phyloP scores from a whole-genome alignment of 768 basidiomycete genomes.

The Gymnopilus dilepis region DNA sequence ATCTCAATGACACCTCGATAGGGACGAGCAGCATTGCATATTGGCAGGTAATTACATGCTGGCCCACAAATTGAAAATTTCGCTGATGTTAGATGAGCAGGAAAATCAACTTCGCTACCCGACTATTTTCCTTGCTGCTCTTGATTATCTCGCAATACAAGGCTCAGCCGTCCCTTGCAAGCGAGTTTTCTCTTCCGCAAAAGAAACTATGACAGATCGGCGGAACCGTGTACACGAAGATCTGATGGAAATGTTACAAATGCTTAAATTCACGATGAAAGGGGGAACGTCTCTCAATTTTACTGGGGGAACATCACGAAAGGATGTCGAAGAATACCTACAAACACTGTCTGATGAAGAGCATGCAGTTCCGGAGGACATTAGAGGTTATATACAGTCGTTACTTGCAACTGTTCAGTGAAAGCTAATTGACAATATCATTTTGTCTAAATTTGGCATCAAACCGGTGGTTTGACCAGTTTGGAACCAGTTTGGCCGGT shows the following conservation, averaged over 20 bases:
- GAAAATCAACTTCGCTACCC: slow-evolving; percentile 18
- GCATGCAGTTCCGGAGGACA: slow-evolving; percentile 11
- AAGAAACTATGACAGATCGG: slow-evolving; percentile 18
- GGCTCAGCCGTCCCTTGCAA: slow-evolving; percentile 22
- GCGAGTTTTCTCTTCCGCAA: slow-evolving; percentile 23
- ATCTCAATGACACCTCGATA: neutral
- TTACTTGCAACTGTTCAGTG: slow-evolving; percentile 10
- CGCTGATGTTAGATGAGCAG: neutral
- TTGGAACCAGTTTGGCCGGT: neutral
- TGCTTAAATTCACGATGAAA: slow-evolving; percentile 21
- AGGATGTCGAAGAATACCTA: slow-evolving; percentile 11
- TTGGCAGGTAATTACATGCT: slow-evolving; percentile 12
- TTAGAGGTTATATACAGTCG: slow-evolving; percentile 16
- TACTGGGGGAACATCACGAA: slow-evolving; percentile 1
- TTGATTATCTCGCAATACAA: slow-evolving; percentile 19
- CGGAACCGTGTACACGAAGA: slow-evolving; percentile 3
- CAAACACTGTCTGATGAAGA: slow-evolving; percentile 4
- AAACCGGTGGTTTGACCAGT: neutral
- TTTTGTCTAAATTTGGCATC: neutral
- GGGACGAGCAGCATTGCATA: neutral
- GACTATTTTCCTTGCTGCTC: slow-evolving; percentile 14
- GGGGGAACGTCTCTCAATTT: slow-evolving; percentile 11
- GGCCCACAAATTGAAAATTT: neutral
- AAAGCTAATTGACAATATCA: neutral
- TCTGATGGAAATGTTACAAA: slow-evolving; percentile 21